Conservation (phyloP, 305 asterid genomes). For the Solanum aculeatissimum region DNA sequence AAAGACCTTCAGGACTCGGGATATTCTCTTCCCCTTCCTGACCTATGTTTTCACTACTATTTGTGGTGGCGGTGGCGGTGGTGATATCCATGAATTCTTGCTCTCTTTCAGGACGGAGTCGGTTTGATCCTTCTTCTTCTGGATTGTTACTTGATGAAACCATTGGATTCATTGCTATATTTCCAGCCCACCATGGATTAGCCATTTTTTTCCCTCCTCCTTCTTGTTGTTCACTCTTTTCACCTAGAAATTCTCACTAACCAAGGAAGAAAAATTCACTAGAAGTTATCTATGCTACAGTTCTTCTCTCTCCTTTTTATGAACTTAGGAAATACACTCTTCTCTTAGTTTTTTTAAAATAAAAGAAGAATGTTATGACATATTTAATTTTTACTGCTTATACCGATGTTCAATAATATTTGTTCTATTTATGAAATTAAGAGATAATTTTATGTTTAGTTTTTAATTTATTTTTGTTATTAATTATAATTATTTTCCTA, state of each 20-base stretch:
- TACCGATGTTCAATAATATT: too few relatives aligned
- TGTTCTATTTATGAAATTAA: too few relatives aligned
- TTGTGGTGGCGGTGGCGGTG: conserved; percentile 3
- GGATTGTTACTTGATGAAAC: conserved; percentile 13
- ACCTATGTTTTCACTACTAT: conserved; percentile 26
- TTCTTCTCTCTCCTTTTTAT: background rate
- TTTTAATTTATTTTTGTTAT: too few relatives aligned
- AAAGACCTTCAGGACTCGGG: background rate
- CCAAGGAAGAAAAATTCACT: background rate
- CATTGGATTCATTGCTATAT: conserved; percentile 33
- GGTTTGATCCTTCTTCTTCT: conserved; percentile 18
- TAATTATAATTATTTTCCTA: too few relatives aligned
- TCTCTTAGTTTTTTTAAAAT: background rate
- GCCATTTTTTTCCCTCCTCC: conserved; percentile 24
- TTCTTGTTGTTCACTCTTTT: background rate
- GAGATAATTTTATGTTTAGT: too few relatives aligned
- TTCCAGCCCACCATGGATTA: conserved; percentile 54
- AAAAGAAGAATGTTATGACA: too few relatives aligned
- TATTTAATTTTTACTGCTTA: too few relatives aligned
- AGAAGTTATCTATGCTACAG: background rate
- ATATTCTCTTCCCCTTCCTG: background rate
- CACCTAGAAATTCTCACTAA: background rate
- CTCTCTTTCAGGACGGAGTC: conserved; percentile 7
- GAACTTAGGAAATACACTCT: background rate
- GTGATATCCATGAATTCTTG: conserved; percentile 13